phyloP scores from a whole-genome alignment of 257 asterid species.

The Scutellaria galericulata region DNA sequence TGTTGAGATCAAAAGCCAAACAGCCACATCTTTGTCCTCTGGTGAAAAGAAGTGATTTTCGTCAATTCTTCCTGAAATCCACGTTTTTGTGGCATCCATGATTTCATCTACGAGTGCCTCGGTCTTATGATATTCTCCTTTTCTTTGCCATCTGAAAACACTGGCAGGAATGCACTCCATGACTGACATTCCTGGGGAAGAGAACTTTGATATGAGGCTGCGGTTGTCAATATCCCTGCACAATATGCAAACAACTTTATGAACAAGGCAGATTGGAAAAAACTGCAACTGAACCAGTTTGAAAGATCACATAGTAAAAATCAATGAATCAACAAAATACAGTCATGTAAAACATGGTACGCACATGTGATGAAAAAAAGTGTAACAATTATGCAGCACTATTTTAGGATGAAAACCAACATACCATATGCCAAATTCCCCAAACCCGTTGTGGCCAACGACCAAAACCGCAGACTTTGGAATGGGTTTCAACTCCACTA shows the following conservation, averaged over 20 bases:
- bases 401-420: slow-evolving; percentile 31
- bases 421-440: slow-evolving; percentile 87
- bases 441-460: slow-evolving; percentile 85
- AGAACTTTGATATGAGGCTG: slow-evolving; percentile 68
- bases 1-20: slow-evolving; percentile 83
- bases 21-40: slow-evolving; percentile 61
- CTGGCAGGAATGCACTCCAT: slow-evolving; percentile 66
- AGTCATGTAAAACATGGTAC: not conserved
- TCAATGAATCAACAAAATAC: not conserved
- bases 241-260: slow-evolving; percentile 19
- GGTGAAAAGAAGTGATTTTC: slow-evolving; percentile 37
- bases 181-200: slow-evolving; percentile 66
- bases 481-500: slow-evolving; percentile 73
- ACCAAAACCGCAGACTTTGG: slow-evolving; percentile 67
- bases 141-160: slow-evolving; percentile 67
- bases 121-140: slow-evolving; percentile 42
- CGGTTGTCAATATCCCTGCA: slow-evolving; percentile 75
- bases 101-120: slow-evolving; percentile 50
- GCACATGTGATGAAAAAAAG: not conserved
- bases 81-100: slow-evolving; percentile 65
- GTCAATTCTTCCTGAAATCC: slow-evolving; percentile 45
- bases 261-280: slow-evolving; percentile 6
- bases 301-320: not conserved
- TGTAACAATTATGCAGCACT: not conserved
- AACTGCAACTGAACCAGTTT: not conserved